Evolutionary conservation across 2,329 filamentous ascomycete species (phyloP).

Genomic region (Colletotrichum horii): DNA sequence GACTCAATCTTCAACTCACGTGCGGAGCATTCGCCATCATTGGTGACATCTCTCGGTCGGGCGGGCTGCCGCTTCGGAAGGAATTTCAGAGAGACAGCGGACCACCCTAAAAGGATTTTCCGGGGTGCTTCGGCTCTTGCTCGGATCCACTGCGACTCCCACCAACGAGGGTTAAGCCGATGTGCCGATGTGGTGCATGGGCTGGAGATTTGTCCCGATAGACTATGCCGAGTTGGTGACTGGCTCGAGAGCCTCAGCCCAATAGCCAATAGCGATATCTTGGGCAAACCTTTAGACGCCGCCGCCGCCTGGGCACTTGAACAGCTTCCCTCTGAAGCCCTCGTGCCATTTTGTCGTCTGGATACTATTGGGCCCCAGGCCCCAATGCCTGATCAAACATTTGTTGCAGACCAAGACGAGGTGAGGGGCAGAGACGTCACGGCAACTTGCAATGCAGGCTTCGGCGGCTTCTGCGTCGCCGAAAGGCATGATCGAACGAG

Average conservation of each 20-base stretch:
- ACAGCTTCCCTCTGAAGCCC: background rate
- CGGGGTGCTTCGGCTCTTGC: constrained; percentile 12
- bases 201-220: constrained; percentile 6
- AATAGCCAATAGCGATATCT: background rate
- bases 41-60: background rate
- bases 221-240: constrained; percentile 8
- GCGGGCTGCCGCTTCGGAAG: background rate
- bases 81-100: background rate
- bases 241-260: constrained; percentile 4
- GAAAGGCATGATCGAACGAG: background rate
- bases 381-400: background rate
- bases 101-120: background rate
- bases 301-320: background rate
- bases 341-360: background rate
- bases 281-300: background rate
- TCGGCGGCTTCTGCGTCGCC: background rate
- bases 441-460: background rate
- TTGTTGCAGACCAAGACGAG: background rate
- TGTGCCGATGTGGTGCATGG: constrained; percentile 8
- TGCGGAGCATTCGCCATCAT: background rate
- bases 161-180: background rate
- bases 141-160: background rate
- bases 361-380: background rate
- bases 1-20: background rate
- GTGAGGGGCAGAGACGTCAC: background rate